These are phyloP conservation scores for Harringtonia lauricola DNA, from an alignment of 2,329 filamentous ascomycete genomes.

Conservation along the genomic window DNA sequence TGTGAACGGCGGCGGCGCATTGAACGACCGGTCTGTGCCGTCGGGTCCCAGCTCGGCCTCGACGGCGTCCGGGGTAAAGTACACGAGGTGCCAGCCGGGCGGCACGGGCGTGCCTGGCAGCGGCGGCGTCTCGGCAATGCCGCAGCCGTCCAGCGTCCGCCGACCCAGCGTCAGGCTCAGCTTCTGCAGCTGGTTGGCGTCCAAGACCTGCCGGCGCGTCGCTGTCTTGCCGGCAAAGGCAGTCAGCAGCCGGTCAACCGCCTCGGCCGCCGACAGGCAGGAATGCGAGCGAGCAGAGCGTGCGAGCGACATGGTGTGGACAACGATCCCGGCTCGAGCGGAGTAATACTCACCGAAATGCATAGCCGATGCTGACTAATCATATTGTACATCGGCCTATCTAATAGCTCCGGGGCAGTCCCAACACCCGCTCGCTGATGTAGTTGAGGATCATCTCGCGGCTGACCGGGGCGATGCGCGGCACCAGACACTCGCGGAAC, in stretches of 20 bases:
- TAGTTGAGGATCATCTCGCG: slow-evolving; percentile 70
- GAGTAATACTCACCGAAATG: too few species aligned
- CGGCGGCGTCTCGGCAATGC: slow-evolving; percentile 18
- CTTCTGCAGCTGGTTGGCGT: slow-evolving; percentile 53
- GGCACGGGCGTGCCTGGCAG: slow-evolving; percentile 37
- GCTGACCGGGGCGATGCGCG: slow-evolving; percentile 52
- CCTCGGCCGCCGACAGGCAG: neutral
- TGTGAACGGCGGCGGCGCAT: slow-evolving; percentile 47
- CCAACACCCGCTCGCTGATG: slow-evolving; percentile 56
- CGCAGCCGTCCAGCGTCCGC: slow-evolving; percentile 18
- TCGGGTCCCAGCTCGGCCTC: slow-evolving; percentile 45
- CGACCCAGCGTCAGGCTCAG: slow-evolving; percentile 47
- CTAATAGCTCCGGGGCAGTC: slow-evolving; percentile 9
- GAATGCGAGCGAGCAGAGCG: too few species aligned
- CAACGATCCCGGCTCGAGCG: too few species aligned
- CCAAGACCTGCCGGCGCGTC: slow-evolving; percentile 34
- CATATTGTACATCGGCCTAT: too few species aligned
- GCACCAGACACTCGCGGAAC: slow-evolving; percentile 53
- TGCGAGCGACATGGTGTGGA: too few species aligned
- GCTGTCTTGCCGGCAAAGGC: neutral
- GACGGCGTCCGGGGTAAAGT: slow-evolving; percentile 47
- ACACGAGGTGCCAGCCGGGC: slow-evolving; percentile 50
- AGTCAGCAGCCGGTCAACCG: neutral
- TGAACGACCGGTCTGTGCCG: slow-evolving; percentile 50
- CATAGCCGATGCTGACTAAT: too few species aligned